These are phyloP conservation scores for Naegleria gruberi DNA, from an alignment of 208 protist species.

Conservation along the genomic window DNA sequence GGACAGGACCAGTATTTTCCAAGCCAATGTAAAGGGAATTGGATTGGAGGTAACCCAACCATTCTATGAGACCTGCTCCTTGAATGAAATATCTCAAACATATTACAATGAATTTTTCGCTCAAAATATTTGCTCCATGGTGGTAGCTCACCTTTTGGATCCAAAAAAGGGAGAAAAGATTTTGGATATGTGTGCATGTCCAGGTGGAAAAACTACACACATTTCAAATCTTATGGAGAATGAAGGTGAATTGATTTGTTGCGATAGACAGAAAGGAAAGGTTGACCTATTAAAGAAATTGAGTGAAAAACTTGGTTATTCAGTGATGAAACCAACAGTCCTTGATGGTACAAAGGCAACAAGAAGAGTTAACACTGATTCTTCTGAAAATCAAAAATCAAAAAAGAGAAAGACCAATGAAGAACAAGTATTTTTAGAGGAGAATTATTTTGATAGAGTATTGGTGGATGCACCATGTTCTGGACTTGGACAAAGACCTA, in stretches of 20 bases:
- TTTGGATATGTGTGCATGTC: constrained; percentile 80
- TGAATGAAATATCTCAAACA: constrained; percentile 23
- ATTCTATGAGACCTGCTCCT: constrained; percentile 24
- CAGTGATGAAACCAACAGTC: neutral
- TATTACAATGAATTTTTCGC: constrained; percentile 43
- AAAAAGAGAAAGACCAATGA: neutral
- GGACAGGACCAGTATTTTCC: neutral
- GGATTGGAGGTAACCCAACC: constrained; percentile 25
- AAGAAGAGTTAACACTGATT: neutral
- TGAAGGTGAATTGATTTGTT: constrained; percentile 30
- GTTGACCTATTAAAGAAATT: constrained; percentile 3
- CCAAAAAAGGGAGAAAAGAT: constrained; percentile 45
- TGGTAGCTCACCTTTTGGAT: constrained; percentile 54
- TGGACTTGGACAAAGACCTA: constrained; percentile 48
- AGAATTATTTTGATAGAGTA: constrained; percentile 50
- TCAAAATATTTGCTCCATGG: constrained; percentile 67
- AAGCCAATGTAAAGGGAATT: constrained; percentile 6
- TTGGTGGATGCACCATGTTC: constrained; percentile 72
- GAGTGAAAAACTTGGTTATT: neutral
- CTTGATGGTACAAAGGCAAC: constrained; percentile 2
- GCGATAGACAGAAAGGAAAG: constrained; percentile 8
- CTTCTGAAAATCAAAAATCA: constrained; percentile 29
- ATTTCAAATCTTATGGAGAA: constrained; percentile 46
- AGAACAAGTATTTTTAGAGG: neutral
- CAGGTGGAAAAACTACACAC: constrained; percentile 79